Percentiles rank a stretch among this genome's conserved stretches.
These are phyloP conservation scores for Isoetes taiwanensis DNA, from an alignment of 75 land plant genomes.

Conservation along the genomic window DNA sequence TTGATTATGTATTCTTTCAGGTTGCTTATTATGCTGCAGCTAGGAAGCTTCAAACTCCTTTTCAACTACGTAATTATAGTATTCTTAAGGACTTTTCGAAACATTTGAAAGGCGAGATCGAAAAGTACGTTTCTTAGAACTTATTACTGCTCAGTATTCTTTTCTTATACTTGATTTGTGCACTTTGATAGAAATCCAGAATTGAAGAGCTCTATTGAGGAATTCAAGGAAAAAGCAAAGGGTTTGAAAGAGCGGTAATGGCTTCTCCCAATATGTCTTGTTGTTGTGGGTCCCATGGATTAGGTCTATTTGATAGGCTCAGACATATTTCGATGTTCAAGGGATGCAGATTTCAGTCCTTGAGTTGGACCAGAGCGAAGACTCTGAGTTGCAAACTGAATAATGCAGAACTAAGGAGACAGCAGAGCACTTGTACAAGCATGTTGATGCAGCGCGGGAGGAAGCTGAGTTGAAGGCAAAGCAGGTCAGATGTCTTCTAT, in stretches of 20 bases:
- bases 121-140: constrained; percentile 21
- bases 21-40: too few relatives aligned
- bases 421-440: constrained; percentile 61
- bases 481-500: constrained; percentile 36
- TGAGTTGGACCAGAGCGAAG: constrained; percentile 14
- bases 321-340: constrained; percentile 62
- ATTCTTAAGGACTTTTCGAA: constrained; percentile 63
- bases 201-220: constrained; percentile 49
- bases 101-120: constrained; percentile 49
- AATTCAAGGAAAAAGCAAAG: constrained; percentile 48
- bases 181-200: constrained; percentile 39
- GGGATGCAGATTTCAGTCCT: constrained; percentile 29
- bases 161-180: neutral
- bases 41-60: too few relatives aligned
- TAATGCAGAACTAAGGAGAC: constrained; percentile 87
- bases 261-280: constrained; percentile 3
- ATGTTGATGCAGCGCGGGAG: constrained; percentile 53
- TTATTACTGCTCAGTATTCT: neutral
- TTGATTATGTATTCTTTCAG: too few relatives aligned
- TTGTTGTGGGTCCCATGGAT: neutral
- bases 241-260: constrained; percentile 26
- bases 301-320: constrained; percentile 29
- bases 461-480: constrained; percentile 63
- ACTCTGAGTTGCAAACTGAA: constrained; percentile 34
- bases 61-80: too few relatives aligned